Evolutionary conservation across 352 stramenopile genomes (phyloP), one percentile per base, ranked within the genome.

Genomic region (Pseudoperonospora humuli): DNA sequence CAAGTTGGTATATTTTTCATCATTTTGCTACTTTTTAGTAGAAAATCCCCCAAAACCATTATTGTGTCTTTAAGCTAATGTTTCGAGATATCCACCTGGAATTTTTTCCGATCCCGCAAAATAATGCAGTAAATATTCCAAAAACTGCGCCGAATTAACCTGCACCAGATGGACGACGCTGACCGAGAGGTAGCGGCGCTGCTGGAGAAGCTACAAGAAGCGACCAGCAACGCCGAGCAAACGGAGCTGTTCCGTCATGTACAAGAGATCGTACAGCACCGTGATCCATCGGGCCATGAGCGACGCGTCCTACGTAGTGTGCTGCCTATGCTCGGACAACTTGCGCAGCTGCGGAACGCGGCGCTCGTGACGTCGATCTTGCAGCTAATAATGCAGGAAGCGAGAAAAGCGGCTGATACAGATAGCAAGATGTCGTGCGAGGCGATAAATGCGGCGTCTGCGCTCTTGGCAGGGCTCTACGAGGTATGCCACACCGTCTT

Each of bases 201-300:
- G 43, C 59, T 86, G 45, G 42, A 76, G 59, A 53, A 70, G 47
- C 47, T 82, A 18, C 73, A 73, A 28, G 58, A 53, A 9, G 52
- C 47, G 11, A n/a, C 25, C 6, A 50, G 45, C 44, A 79, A 83
- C 32, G 64, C 65, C 1, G 67, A 76, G 20, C 74, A 89, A 54
- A 40, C 71, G 0, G 61, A 72, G 35, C 48, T 81, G n/a, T 76
- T 90, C 47, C 64, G 62, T 17, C 70, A 64, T 27, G 63, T 76
- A 49, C 64, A 84, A 50, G 78, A 90, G 57, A 62, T 84, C 39
- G 51, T 70, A 11, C 50, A 79, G 25, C 60, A 87, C 35, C 67
- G 78, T 26, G 73, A 82, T 35, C 58, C 71, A 40, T 73, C 73
- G 31, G 61, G 59, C 14, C 40, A 35, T 4, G 52, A 57, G 18